Base-by-base conservation (phyloP, 2,329 filamentous ascomycete genomes). In the Chrysoporthe deuterocubensis region DNA sequence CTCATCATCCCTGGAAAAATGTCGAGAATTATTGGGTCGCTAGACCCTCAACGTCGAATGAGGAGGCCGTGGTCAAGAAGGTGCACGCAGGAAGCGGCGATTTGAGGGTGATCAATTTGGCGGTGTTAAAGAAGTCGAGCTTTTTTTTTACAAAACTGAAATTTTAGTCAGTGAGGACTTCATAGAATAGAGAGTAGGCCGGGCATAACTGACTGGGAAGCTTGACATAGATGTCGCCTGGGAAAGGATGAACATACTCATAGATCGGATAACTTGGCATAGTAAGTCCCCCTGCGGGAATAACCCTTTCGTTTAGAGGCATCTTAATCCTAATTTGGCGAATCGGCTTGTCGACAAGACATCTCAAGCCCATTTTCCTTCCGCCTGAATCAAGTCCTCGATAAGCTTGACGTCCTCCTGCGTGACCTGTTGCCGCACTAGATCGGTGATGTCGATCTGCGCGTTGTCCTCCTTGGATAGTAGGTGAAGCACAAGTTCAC, bases 401-500 rank as follows among this genome's bases (percentile, higher is more conserved):
- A 89, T 84, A 32, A 84, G 76, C 71, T 81, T 80, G 4, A 80
- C 79, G 68, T 88, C 84, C 70, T 84, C 79, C 62, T 81, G 76
- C 2, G 78, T 80, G 18, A 83, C 74, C 70, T 86, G 81, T 69
- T 81, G 78, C 70, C 83, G 79, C 54, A 86, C 74, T 6, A 80
- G 56, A 7, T 76, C 76, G 7, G 78, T 76, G 8, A 79, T 75
- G 37, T 81, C 77, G 3, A 72, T 70, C 9, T 71, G 72, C 8
- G 72, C 71, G 32, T 72, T 74, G 46, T 77, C 75, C 16, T 73
- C 73, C 65, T 74, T 75, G 64, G 77, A 77, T 32, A 88, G 78
- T 44, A 88, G 76, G 66, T 83, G 80, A 60, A 84, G 73, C 21
- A 90, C 81, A 32, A 90, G 78, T 69, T 87, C 85, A 59, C 83